Percentiles rank a stretch among this genome's conserved stretches.
Evolutionary conservation across 148 eudicot species (phyloP).

Genomic region (Rhododendron williamsianum): DNA sequence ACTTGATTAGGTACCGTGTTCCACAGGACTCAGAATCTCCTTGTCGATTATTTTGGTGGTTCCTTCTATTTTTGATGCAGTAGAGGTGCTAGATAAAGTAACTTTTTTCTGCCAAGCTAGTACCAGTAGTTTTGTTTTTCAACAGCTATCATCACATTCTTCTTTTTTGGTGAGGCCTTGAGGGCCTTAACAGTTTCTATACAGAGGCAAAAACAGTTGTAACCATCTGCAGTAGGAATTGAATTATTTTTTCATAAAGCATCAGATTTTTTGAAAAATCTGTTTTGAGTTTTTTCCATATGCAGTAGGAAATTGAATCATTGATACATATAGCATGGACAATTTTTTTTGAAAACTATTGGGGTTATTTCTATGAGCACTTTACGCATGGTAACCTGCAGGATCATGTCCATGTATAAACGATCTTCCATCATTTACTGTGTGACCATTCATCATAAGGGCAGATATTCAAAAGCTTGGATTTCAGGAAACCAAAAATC

Average conservation of each 20-base stretch:
- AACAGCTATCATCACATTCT: not conserved
- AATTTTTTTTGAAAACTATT: not conserved
- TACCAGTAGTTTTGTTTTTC: not conserved
- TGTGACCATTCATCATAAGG: not conserved
- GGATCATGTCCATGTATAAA: not conserved
- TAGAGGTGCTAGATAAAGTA: not conserved
- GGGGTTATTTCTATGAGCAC: not conserved
- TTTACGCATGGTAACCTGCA: not conserved
- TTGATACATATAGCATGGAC: not conserved
- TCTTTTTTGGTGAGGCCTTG: not conserved
- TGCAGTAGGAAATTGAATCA: not conserved
- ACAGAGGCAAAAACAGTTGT: not conserved
- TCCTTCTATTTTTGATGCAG: not conserved
- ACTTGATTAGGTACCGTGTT: conserved; percentile 65
- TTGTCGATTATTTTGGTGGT: not conserved
- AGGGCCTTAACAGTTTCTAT: not conserved
- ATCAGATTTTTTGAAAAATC: not conserved
- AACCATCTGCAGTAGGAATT: not conserved
- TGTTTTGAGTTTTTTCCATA: not conserved
- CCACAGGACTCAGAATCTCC: not conserved
- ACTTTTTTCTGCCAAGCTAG: not conserved
- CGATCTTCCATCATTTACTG: not conserved
- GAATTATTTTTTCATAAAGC: not conserved
- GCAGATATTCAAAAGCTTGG: not conserved
- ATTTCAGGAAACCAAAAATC: not conserved